Percentiles rank a stretch among this genome's conserved stretches.
Conservation (phyloP, 495 filamentous ascomycete species). For the Aspergillus ostianus region DNA sequence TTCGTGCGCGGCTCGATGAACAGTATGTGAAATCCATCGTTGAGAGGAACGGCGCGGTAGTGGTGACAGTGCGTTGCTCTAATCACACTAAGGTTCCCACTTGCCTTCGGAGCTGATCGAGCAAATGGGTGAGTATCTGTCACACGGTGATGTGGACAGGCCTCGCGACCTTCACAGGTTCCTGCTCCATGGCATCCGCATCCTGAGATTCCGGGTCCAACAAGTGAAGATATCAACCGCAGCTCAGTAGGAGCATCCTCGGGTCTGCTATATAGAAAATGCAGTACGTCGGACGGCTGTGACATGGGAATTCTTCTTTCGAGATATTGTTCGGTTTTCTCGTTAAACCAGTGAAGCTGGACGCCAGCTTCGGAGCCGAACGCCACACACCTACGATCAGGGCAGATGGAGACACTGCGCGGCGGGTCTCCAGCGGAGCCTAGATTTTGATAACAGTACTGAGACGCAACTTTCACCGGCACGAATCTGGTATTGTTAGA, state of each 20-base stretch:
- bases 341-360: constrained; percentile 72
- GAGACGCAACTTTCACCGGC: constrained; percentile 25
- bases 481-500: constrained; percentile 11
- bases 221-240: constrained; percentile 66
- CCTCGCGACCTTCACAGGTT: constrained; percentile 22
- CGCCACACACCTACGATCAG: constrained; percentile 64
- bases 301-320: constrained; percentile 65
- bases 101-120: constrained; percentile 26
- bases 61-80: constrained; percentile 56
- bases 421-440: constrained; percentile 67
- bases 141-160: constrained; percentile 33
- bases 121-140: constrained; percentile 29
- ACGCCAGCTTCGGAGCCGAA: constrained; percentile 69
- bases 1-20: constrained; percentile 65
- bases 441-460: constrained; percentile 53
- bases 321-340: constrained; percentile 55
- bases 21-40: constrained; percentile 67
- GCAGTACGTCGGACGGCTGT: constrained; percentile 62
- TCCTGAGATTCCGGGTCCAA: constrained; percentile 43
- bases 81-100: constrained; percentile 30
- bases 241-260: constrained; percentile 44
- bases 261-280: constrained; percentile 60
- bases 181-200: constrained; percentile 34
- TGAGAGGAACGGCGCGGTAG: constrained; percentile 65
- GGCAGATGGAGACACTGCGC: constrained; percentile 66